Base-by-base conservation (phyloP, 345 rosid species). In the Camelina sativa region DNA sequence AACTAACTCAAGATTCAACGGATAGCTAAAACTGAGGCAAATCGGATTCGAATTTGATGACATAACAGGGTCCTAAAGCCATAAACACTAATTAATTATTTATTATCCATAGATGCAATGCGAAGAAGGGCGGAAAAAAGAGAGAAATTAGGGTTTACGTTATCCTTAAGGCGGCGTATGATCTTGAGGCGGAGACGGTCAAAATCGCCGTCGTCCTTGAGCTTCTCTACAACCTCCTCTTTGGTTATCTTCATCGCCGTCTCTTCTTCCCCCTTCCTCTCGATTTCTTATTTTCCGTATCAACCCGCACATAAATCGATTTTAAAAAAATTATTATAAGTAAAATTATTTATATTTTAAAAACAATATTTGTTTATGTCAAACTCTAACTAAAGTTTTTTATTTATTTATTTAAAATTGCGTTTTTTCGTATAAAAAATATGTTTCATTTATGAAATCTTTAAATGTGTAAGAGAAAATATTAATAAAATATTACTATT, bases 171-270 rank as follows among this genome's bases (percentile, higher is more conserved):
- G 72, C 87, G 90, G 84, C 92, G 97, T 73, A 87, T 86, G 83
- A 88, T 87, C 62, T 82, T 76, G 82, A 89, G 94, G 71, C 97
- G 98, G 72, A 94, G 98, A 38, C 84, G 83, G 78, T 90, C 96
- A 62, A 90, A 90, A 73, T 88, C 91, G 11, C 92, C 92, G 58
- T 91, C 97, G 73, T 91, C 97, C 67, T 88, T 94, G 41, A 93
- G 90, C 78, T 90, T 91, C 19, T 83, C 76, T 12, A 94, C 83
- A 5, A 94, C 93, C 19, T 88, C 87, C 47, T 86, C 97, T 75
- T 88, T 91, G 79, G 80, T 83, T 23, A 86, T 41, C 64, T 54
- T 74, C 71, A 32, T 56, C 66, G 58, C 72, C 76, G 64, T 72
- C 62, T 63, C 54, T 46, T 46, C 17, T 48, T 35, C 58, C 17